Evolutionary conservation across 2,329 filamentous ascomycete genomes (phyloP), one percentile per base, ranked within the genome.

Genomic region (Aspergillus texensis): DNA sequence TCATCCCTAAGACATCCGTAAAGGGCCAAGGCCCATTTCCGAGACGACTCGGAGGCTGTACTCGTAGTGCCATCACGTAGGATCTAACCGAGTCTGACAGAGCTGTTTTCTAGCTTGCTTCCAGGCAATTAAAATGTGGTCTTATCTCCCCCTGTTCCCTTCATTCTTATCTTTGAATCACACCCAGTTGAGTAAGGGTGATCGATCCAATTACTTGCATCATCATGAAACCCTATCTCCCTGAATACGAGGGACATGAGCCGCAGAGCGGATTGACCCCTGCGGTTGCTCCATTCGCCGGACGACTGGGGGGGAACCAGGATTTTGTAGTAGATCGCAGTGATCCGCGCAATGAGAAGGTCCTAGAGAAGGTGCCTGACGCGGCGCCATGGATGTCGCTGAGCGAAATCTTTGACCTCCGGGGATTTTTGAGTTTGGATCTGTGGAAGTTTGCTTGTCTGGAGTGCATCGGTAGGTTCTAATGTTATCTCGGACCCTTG

Each of bases 361-460:
- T 73, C 26, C 64, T 78, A 57, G 67, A 77, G 45, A 70, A 70
- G 24, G 68, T 77, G 12, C 80, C 80, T 0, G 80, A 82, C 68
- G 80, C 80, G 11, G 78, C 77, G 14, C 79, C 80, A 6, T 76
- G 74, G 30, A 77, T 82, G 75, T 72, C 73, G 1, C 52, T 79
- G 12, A 28, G 58, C 1, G 77, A 81, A 57, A 62, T 76, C 28
- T 70, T 82, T 46, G 72, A 77, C 55, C 62, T 78, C 1, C 63
- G 70, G 0, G 76, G 77, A 0, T 80, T 82, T 26, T 45, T 64
- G 0, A 74, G 75, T 41, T 24, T 66, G 1, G 70, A 74, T 57
- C 58, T 81, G 2, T 82, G 79, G 77, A 81, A 80, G 61, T 77
- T 78, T 2, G 79, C 78, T 2, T 43, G 80, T 2, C 71, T 81